Evolutionary conservation across 1,284 basidiomycete genomes (phyloP), one percentile per base, ranked within the genome.

Genomic region (Psilocybe mexicana): DNA sequence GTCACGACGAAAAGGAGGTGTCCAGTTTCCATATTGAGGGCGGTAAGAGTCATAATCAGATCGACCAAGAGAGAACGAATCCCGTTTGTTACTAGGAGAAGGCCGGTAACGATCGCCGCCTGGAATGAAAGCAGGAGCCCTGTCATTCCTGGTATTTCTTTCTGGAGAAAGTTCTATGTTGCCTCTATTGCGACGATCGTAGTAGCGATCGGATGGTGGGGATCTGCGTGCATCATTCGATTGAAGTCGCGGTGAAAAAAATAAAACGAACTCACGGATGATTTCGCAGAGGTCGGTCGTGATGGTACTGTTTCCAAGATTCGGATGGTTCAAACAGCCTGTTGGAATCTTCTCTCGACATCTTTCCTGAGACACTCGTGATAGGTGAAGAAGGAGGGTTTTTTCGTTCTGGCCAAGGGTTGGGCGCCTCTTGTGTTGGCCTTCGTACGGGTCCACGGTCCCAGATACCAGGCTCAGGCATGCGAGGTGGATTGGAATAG

Each of bases 271-370:
- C 70, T 63, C 65, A 76, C 75, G 66, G 67, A 59, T 74, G 73
- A 43, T 59, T 57, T 51, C 72, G 65, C 10, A 61, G 52, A 43
- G 67, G 58, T 48, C 69, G 69, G 63, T 77, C 74, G 51, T 64
- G 69, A 65, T 84, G 83, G 10, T 72, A 72, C 62, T 87, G 82
- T 67, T 86, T 88, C 89, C 89, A 90, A 49, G 76, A 72, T 26
- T 84, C 83, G 36, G 86, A 87, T 24, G 88, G 86, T 69, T 90
- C 88, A 66, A 89, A 85, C 77, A 85, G 81, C 60, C 85, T 76
- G 58, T 81, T 78, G 25, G 82, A 76, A 58, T 71, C 69, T 57
- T 76, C 74, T 45, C 71, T 70, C 28, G 60, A 67, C 44, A 57
- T 59, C 58, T 71, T 66, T 33, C 68, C 68, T 51, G 70, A 67